phyloP scores from a whole-genome alignment of 2,329 filamentous ascomycete genomes.

The Colletotrichum lindemuthianum region DNA sequence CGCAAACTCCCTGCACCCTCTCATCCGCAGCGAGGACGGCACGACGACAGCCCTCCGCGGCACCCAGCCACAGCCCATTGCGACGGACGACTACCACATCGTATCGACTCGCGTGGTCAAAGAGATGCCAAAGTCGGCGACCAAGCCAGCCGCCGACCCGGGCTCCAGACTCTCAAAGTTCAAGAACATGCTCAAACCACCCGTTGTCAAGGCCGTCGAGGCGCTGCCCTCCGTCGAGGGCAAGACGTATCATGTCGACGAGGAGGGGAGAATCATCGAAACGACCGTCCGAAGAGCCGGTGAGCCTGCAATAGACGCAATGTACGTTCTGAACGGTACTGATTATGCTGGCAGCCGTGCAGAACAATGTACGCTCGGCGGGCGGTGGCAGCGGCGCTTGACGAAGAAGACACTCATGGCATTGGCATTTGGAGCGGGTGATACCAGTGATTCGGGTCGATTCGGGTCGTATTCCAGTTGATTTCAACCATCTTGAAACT shows the following conservation, averaged over 20 bases:
- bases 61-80: slow-evolving; percentile 12
- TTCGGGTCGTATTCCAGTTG: no score
- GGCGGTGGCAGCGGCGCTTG: neutral
- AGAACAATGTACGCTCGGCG: slow-evolving; percentile 6
- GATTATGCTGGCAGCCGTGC: slow-evolving; percentile 4
- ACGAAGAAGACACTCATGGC: neutral
- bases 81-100: slow-evolving; percentile 28
- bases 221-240: slow-evolving; percentile 27
- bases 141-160: slow-evolving; percentile 19
- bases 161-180: slow-evolving; percentile 21
- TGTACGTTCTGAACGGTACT: no score
- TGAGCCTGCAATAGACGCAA: neutral
- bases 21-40: slow-evolving; percentile 8
- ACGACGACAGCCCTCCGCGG: slow-evolving; percentile 4
- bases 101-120: slow-evolving; percentile 30
- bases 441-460: no score
- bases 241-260: slow-evolving; percentile 35
- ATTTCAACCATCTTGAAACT: no score
- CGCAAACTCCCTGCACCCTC: slow-evolving; percentile 18
- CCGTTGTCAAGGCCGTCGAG: slow-evolving; percentile 29
- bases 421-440: no score
- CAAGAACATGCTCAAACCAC: slow-evolving; percentile 31
- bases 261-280: slow-evolving; percentile 31
- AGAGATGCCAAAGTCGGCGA: slow-evolving; percentile 22
- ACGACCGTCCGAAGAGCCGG: slow-evolving; percentile 29